Conservation (phyloP, 2,329 filamentous ascomycete genomes). For the Penicillium brasilianum region DNA sequence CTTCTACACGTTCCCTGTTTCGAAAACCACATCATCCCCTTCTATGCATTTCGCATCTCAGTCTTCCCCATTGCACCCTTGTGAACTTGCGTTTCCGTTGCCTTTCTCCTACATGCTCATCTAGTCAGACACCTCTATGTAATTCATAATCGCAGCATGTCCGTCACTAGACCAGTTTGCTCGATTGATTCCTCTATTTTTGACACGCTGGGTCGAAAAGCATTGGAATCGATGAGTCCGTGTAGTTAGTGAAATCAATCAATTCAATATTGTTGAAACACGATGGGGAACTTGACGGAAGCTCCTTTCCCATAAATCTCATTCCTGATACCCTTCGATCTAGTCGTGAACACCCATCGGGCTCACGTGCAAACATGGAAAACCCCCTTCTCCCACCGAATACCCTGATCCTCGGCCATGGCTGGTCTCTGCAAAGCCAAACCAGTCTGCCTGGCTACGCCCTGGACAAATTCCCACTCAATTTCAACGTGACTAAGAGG, state of each 20-base stretch:
- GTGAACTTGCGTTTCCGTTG: neutral
- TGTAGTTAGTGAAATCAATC: slow-evolving; percentile 18
- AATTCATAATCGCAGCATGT: slow-evolving; percentile 22
- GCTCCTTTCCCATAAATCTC: neutral
- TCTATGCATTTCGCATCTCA: neutral
- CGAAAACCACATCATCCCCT: neutral
- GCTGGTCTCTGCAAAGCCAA: slow-evolving; percentile 1
- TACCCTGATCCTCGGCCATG: neutral
- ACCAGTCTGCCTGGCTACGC: neutral
- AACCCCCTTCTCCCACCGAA: neutral
- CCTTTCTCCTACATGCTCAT: neutral
- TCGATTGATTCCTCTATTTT: neutral
- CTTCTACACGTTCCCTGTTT: neutral
- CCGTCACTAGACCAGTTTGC: neutral
- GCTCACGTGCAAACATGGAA: slow-evolving; percentile 3
- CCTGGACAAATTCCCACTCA: slow-evolving; percentile 1
- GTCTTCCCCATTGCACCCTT: neutral
- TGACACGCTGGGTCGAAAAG: neutral
- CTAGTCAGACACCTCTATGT: slow-evolving; percentile 9
- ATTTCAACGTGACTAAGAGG: neutral
- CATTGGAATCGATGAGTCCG: neutral
- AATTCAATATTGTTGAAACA: neutral
- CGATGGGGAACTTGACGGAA: neutral
- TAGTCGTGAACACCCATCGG: neutral
- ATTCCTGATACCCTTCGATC: neutral